These are phyloP conservation scores for Chimonanthus praecox DNA, from an alignment of 164 flowering plant genomes.

Conservation along the genomic window DNA sequence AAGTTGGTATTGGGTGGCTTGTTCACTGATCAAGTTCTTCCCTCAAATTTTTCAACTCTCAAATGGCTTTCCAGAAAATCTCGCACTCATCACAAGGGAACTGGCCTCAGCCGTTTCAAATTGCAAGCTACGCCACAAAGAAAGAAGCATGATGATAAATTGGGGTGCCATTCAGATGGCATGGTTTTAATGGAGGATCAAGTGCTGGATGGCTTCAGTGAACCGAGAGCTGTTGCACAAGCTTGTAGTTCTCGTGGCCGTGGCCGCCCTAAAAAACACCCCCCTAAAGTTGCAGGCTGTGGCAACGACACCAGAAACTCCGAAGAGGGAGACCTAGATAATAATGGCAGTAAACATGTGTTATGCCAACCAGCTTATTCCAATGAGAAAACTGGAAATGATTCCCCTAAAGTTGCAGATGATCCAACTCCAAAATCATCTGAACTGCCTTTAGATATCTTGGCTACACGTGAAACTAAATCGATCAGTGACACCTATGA, in stretches of 20 bases:
- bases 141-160: constrained; percentile 16
- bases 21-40: constrained; percentile 30
- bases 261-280: constrained; percentile 10
- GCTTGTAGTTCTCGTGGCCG: constrained; percentile 8
- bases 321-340: constrained; percentile 10
- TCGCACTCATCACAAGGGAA: constrained; percentile 46
- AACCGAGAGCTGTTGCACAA: constrained; percentile 14
- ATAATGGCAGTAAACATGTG: constrained; percentile 1
- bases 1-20: constrained; percentile 49
- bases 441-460: not conserved
- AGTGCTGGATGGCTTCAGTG: constrained; percentile 21
- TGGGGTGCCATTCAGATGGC: constrained; percentile 15
- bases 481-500: not conserved
- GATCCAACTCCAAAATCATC: not conserved
- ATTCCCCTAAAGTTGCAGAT: constrained; percentile 3
- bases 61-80: constrained; percentile 65
- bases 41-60: constrained; percentile 27
- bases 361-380: constrained; percentile 5
- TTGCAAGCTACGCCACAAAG: constrained; percentile 17
- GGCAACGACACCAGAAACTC: constrained; percentile 11
- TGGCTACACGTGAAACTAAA: not conserved
- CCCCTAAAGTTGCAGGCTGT: not conserved
- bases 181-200: constrained; percentile 21
- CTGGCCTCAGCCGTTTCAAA: constrained; percentile 15
- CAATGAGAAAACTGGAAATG: constrained; percentile 10